phyloP scores from a whole-genome alignment of 345 rosid species.

The Aquilaria malaccensis region DNA sequence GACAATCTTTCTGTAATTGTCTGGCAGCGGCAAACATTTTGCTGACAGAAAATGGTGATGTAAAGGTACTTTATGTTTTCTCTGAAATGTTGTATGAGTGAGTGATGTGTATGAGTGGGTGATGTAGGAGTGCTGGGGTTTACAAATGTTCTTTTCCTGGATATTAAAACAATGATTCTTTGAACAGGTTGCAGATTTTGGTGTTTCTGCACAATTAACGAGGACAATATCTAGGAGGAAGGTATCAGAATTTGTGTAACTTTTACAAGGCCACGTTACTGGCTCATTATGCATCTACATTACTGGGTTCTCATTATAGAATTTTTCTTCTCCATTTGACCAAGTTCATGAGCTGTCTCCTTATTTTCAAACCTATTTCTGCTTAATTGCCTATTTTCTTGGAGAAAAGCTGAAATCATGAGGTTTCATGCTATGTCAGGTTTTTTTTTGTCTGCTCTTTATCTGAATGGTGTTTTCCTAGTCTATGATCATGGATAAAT shows the following conservation, averaged over 20 bases:
- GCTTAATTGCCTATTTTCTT: no score
- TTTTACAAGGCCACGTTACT: no score
- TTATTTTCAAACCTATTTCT: no score
- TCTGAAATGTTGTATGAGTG: constrained; percentile 11
- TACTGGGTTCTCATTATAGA: no score
- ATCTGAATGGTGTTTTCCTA: no score
- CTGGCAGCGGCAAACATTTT: constrained; percentile 95
- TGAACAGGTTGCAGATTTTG: constrained; percentile 98
- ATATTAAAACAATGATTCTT: constrained; percentile 17
- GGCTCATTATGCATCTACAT: no score
- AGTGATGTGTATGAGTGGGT: constrained; percentile 2
- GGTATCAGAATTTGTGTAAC: constrained; percentile 32
- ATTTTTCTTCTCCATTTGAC: no score
- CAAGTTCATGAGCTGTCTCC: no score
- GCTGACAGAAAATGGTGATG: constrained; percentile 92
- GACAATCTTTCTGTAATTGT: constrained; percentile 16
- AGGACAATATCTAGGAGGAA: constrained; percentile 98
- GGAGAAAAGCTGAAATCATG: no score
- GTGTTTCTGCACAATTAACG: constrained; percentile 97
- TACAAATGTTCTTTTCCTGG: constrained; percentile 12
- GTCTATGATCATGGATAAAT: no score
- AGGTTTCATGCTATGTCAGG: no score
- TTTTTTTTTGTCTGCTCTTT: no score
- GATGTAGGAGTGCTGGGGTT: constrained; percentile 4
- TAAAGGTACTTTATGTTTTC: constrained; percentile 58